Evolutionary conservation across 164 flowering plant genomes (phyloP), one percentile per base, ranked within the genome.

Genomic region (Piper betle): DNA sequence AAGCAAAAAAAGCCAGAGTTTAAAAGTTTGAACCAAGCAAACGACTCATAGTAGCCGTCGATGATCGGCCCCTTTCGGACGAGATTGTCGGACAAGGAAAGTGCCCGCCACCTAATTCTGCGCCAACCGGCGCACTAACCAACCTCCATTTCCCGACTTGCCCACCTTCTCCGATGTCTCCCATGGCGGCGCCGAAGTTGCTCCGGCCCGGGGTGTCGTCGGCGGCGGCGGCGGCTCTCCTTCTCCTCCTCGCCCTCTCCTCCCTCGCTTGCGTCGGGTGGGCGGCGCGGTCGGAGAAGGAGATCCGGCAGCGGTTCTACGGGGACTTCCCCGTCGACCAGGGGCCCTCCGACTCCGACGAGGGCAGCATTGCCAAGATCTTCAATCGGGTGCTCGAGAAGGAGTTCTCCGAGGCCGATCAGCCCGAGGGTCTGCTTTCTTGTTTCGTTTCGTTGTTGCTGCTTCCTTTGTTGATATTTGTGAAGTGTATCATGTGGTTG

Each of bases 351-450:
- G 82, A 65, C 54, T 37, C 79, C 10, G 77, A 74, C 7, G 94
- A 82, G 4, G 96, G 83, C 0, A 84, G 80, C 61, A 81, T 89
- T 10, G 98, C 98, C 4, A 74, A 89, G 71, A 87, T 93, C 78
- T 83, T 93, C 71, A 96, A 84, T 79, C 81, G 83, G 5, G 97
- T 93, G 65, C 82, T 93, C 4, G 90, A 89, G 79, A 89, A 89
- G 65, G 98, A 93, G 77, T 93, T 93, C 64, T 66, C 91, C 15
- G 98, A 89, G 42, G 86, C 82, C 55, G 96, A 92, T 65, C 89
- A 82, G 62, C 84, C 88, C 63, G 90, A 87, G 79, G 97, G 98
- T 87, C 20, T 9, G 67, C 37, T 16, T 11, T 6, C 46, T 11
- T 11, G 56, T 42, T 15, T 60, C 42, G 6, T 60, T 42, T 52